These are phyloP conservation scores for Cardamine chenopodiifolia DNA, from an alignment of 345 rosid genomes.

Conservation along the genomic window DNA sequence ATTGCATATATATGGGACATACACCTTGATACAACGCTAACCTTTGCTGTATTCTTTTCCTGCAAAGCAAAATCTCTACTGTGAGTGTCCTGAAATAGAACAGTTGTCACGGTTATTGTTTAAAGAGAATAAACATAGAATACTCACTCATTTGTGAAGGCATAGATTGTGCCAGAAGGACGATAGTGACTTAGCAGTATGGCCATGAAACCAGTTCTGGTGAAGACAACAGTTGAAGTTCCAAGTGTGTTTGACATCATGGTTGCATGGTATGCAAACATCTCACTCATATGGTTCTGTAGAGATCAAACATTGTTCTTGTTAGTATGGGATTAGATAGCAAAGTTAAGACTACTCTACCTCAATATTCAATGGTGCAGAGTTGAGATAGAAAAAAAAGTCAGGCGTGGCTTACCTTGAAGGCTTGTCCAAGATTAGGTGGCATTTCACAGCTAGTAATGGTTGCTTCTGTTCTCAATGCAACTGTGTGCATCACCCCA, in stretches of 20 bases:
- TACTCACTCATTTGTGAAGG: slow-evolving; percentile 76
- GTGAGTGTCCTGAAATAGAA: slow-evolving; percentile 11
- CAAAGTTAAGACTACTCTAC: slow-evolving; percentile 1
- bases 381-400: background rate
- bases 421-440: slow-evolving; percentile 86
- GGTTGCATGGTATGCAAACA: slow-evolving; percentile 99
- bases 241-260: slow-evolving; percentile 99
- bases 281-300: slow-evolving; percentile 97
- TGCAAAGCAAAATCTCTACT: slow-evolving; percentile 44
- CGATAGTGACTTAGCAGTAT: slow-evolving; percentile 92
- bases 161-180: slow-evolving; percentile 85
- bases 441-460: slow-evolving; percentile 78
- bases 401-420: slow-evolving; percentile 32
- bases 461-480: slow-evolving; percentile 91
- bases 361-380: background rate
- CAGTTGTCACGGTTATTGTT: background rate
- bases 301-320: slow-evolving; percentile 29
- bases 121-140: background rate
- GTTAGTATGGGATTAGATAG: slow-evolving; percentile 25
- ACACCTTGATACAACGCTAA: slow-evolving; percentile 95
- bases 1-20: slow-evolving; percentile 87
- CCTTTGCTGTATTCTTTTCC: slow-evolving; percentile 86
- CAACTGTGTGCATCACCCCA: slow-evolving; percentile 97
- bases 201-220: slow-evolving; percentile 97
- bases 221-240: slow-evolving; percentile 94